Percentiles rank a stretch among this genome's conserved stretches.
phyloP scores from a whole-genome alignment of 179 eudicot species.

The Actinidia arguta region DNA sequence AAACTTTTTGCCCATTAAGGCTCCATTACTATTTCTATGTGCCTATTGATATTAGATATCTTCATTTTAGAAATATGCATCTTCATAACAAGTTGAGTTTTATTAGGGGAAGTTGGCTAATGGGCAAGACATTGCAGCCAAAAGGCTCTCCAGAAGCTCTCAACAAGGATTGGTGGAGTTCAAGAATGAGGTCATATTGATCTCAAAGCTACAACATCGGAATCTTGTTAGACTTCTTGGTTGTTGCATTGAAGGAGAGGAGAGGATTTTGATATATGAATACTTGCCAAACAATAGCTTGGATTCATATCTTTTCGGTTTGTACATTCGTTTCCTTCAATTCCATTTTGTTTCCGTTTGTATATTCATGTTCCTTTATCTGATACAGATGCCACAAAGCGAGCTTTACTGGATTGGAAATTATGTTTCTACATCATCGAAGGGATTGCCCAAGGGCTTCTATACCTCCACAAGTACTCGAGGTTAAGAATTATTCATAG shows the following conservation, averaged over 20 bases:
- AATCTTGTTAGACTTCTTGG: conserved; percentile 58
- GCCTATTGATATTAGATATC: no score
- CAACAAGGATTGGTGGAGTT: conserved; percentile 57
- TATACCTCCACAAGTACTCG: conserved; percentile 61
- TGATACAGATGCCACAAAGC: conserved; percentile 32
- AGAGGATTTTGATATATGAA: conserved; percentile 53
- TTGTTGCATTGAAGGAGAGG: conserved; percentile 46
- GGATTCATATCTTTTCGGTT: conserved; percentile 52
- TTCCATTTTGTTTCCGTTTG: background rate
- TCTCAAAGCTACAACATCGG: conserved; percentile 50
- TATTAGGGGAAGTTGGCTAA: conserved; percentile 41
- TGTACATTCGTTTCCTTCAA: background rate
- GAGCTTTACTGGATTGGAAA: conserved; percentile 44
- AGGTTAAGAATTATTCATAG: conserved; percentile 55
- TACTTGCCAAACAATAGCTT: conserved; percentile 55
- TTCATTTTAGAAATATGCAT: no score
- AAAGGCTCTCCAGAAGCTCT: conserved; percentile 49
- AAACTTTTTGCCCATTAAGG: no score
- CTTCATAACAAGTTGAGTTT: no score
- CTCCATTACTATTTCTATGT: no score
- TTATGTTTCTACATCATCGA: conserved; percentile 44
- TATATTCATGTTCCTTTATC: background rate
- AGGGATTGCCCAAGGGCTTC: conserved; percentile 55
- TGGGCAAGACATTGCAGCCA: conserved; percentile 48
- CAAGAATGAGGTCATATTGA: conserved; percentile 49